Evolutionary conservation across 2,329 filamentous ascomycete species (phyloP).

Genomic region (Coniochaeta pulveracea): DNA sequence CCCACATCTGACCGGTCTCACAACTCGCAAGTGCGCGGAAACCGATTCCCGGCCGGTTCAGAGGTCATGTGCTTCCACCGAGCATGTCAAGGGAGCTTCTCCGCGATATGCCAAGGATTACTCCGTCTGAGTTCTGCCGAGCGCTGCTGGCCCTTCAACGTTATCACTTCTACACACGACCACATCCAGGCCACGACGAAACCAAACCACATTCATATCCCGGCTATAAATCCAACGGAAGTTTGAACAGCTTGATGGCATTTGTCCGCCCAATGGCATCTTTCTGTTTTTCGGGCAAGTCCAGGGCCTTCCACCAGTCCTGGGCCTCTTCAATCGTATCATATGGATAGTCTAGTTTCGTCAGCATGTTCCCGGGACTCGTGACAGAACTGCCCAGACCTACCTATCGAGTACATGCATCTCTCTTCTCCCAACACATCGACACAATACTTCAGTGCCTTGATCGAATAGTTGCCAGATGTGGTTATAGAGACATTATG

Average conservation of each 20-base stretch:
- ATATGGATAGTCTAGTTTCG: constrained; percentile 20
- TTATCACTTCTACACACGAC: too few relatives aligned
- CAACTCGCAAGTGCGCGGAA: too few relatives aligned
- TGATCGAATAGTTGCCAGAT: constrained; percentile 27
- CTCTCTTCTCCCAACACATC: constrained; percentile 24
- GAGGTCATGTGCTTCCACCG: too few relatives aligned
- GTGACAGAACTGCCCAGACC: not conserved
- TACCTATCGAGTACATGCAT: constrained; percentile 28
- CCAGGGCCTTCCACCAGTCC: constrained; percentile 20
- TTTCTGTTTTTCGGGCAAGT: constrained; percentile 17
- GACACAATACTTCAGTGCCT: constrained; percentile 27
- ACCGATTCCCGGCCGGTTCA: too few relatives aligned
- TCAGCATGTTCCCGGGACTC: not conserved
- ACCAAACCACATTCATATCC: not conserved
- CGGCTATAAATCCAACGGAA: constrained; percentile 15
- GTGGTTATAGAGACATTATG: constrained; percentile 30
- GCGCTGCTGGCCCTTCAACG: too few relatives aligned
- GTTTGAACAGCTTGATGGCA: constrained; percentile 21
- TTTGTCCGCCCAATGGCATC: constrained; percentile 16
- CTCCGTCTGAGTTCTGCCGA: too few relatives aligned
- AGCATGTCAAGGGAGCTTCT: too few relatives aligned
- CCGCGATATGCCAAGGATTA: too few relatives aligned
- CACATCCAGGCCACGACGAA: not conserved
- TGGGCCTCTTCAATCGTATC: constrained; percentile 20
- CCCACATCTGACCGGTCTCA: too few relatives aligned